Conservation (phyloP, 2,329 filamentous ascomycete genomes). For the Ceratocystis colombiana region DNA sequence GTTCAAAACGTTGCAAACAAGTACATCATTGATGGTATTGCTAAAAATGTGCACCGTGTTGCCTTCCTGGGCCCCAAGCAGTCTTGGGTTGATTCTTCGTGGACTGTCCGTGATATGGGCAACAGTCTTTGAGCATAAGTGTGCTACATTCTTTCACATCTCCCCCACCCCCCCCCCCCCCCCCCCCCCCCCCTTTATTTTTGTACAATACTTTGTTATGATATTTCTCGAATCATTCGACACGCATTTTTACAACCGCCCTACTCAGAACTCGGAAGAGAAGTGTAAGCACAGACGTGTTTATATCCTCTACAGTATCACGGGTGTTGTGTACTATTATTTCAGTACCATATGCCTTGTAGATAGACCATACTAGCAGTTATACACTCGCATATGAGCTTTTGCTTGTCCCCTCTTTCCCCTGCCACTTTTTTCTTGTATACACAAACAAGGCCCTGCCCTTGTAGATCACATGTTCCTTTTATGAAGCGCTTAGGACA, state of each 20-base stretch:
- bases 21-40: conserved; percentile 62
- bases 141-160: neutral
- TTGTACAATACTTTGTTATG: conserved; percentile 23
- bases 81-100: conserved; percentile 62
- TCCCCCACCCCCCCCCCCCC: neutral
- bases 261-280: neutral
- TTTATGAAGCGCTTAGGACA: conserved; percentile 37
- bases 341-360: conserved; percentile 5
- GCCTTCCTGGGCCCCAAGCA: conserved; percentile 77
- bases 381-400: conserved; percentile 5
- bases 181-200: neutral
- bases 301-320: conserved; percentile 26
- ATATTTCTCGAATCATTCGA: conserved; percentile 14
- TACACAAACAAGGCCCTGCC: neutral
- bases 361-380: conserved; percentile 30
- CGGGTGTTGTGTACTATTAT: conserved; percentile 21
- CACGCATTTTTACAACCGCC: conserved; percentile 4
- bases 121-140: conserved; percentile 30
- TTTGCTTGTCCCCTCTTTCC: neutral
- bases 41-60: conserved; percentile 50
- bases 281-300: neutral
- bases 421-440: neutral
- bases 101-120: conserved; percentile 69
- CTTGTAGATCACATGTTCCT: neutral
- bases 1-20: conserved; percentile 71